phyloP scores from a whole-genome alignment of 2,329 filamentous ascomycete species.

The Talaromyces sp. region DNA sequence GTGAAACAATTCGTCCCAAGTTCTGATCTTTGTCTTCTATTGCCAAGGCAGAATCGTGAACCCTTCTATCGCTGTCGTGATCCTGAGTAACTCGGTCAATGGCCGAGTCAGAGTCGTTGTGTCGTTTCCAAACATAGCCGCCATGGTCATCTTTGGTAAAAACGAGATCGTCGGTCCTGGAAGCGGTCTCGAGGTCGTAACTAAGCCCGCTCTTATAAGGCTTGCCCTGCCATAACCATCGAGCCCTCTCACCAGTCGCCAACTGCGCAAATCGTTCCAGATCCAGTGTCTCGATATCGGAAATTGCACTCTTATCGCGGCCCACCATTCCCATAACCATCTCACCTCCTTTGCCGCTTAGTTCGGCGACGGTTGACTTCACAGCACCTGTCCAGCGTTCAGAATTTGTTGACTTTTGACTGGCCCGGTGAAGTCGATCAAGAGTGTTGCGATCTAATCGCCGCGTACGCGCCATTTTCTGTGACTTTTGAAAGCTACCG shows the following conservation, averaged over 20 bases:
- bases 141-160: constrained; percentile 43
- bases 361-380: constrained; percentile 89
- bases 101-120: constrained; percentile 34
- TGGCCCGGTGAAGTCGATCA: constrained; percentile 72
- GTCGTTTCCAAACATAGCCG: constrained; percentile 40
- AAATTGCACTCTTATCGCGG: constrained; percentile 81
- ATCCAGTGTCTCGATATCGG: constrained; percentile 87
- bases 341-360: constrained; percentile 89
- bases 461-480: constrained; percentile 72
- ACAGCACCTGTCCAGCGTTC: constrained; percentile 91
- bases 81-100: constrained; percentile 24
- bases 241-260: constrained; percentile 73
- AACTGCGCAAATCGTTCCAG: constrained; percentile 77
- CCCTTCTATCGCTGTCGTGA: constrained; percentile 26
- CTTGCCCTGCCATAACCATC: constrained; percentile 95
- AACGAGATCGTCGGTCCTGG: constrained; percentile 36
- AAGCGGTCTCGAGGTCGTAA: constrained; percentile 25
- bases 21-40: constrained; percentile 40
- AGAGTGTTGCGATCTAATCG: constrained; percentile 79
- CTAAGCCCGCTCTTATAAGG: constrained; percentile 56
- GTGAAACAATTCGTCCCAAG: constrained; percentile 64
- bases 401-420: constrained; percentile 81
- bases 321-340: constrained; percentile 94
- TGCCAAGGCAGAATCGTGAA: constrained; percentile 20
- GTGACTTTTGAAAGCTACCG: constrained; percentile 80